Percentiles rank a stretch among this genome's conserved stretches.
phyloP scores from a whole-genome alignment of 345 rosid species.

The Aegle marmelos region DNA sequence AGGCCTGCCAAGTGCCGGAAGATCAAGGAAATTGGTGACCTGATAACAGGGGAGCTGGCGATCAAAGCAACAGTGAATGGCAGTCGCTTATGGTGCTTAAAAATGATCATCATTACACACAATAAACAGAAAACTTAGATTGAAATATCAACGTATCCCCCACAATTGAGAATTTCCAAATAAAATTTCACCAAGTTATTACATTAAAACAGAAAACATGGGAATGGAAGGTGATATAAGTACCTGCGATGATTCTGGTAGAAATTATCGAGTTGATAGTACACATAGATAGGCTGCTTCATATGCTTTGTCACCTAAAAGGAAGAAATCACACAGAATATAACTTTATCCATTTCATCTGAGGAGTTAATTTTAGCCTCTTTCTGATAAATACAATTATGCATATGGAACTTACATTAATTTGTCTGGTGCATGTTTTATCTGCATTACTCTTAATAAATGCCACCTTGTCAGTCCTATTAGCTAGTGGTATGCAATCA shows the following conservation, averaged over 20 bases:
- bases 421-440: constrained; percentile 49
- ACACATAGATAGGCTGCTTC: constrained; percentile 84
- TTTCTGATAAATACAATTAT: neutral
- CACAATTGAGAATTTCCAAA: neutral
- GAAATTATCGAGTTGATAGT: constrained; percentile 97
- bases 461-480: constrained; percentile 48
- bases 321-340: constrained; percentile 14
- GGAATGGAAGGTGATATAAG: constrained; percentile 13
- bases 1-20: too few species aligned
- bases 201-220: constrained; percentile 1
- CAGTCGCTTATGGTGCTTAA: neutral
- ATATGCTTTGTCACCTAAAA: constrained; percentile 71
- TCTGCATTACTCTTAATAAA: constrained; percentile 52
- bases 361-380: neutral
- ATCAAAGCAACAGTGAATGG: too few species aligned
- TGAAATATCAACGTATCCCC: neutral
- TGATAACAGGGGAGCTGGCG: too few species aligned
- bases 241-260: constrained; percentile 99
- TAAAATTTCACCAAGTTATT: constrained; percentile 5
- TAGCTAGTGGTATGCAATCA: constrained; percentile 56
- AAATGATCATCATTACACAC: constrained; percentile 6
- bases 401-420: constrained; percentile 44
- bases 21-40: too few species aligned
- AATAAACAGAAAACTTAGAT: neutral
- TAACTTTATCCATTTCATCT: constrained; percentile 1